Percentiles rank a stretch among this genome's conserved stretches.
Conservation (phyloP, 768 basidiomycete species). For the Leccinellum rugosiceps region DNA sequence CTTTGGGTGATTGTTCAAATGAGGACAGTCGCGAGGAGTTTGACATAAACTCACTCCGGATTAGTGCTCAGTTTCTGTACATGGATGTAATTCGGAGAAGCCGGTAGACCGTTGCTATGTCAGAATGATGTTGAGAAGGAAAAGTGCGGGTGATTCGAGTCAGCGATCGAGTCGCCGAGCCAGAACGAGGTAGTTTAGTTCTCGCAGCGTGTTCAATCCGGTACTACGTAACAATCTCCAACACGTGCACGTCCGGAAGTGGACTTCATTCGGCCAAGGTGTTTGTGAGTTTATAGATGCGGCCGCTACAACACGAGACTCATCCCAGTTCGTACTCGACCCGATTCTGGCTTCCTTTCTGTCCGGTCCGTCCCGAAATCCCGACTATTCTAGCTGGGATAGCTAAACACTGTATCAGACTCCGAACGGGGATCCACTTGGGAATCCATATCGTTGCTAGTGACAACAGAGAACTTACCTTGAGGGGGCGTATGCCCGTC, state of each 20-base stretch:
- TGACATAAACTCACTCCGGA: conserved; percentile 23
- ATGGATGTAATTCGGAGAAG: conserved; percentile 7
- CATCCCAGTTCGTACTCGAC: conserved; percentile 11
- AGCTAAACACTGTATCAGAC: conserved; percentile 4
- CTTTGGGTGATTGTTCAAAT: conserved; percentile 12
- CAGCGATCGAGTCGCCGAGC: conserved; percentile 27
- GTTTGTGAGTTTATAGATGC: conserved; percentile 10
- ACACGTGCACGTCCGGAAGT: conserved; percentile 29
- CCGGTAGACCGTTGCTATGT: conserved; percentile 24
- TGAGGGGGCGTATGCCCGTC: conserved; percentile 2
- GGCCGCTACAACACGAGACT: conserved; percentile 17
- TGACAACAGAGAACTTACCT: conserved; percentile 24
- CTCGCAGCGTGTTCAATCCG: conserved; percentile 20
- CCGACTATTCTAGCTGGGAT: not conserved
- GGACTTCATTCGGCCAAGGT: conserved; percentile 14
- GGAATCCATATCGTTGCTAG: conserved; percentile 22
- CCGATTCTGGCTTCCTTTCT: conserved; percentile 5
- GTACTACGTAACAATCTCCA: conserved; percentile 25
- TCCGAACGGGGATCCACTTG: conserved; percentile 22
- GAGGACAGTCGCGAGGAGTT: conserved; percentile 11
- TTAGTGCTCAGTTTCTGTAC: conserved; percentile 12
- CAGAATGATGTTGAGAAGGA: conserved; percentile 13
- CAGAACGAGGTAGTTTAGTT: conserved; percentile 22
- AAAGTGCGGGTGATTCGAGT: conserved; percentile 20
- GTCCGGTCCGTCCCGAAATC: conserved; percentile 13